A percentile compares a stretch with the other conserved stretches of the same genome.
These are phyloP conservation scores for Arachnomyces sp. DNA, from an alignment of 2,329 filamentous ascomycete species.

Conservation along the genomic window DNA sequence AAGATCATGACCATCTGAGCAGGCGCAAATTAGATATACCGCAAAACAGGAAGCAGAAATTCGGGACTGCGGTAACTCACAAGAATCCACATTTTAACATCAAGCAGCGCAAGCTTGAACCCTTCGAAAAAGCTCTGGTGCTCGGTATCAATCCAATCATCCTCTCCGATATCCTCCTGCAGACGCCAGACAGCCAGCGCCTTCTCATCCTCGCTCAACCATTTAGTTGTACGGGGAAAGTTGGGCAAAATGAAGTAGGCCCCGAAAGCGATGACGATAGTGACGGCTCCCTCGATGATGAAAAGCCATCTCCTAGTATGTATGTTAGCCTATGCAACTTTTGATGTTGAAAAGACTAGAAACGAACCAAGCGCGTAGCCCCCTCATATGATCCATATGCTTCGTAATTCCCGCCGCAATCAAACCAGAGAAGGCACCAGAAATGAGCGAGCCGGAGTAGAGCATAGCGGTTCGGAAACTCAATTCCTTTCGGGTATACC, in stretches of 20 bases:
- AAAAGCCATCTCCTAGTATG: constrained; percentile 24
- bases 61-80: constrained; percentile 10
- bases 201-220: constrained; percentile 37
- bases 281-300: constrained; percentile 32
- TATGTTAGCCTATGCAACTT: no score
- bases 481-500: constrained; percentile 47
- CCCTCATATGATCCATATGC: constrained; percentile 28
- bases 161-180: constrained; percentile 43
- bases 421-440: constrained; percentile 46
- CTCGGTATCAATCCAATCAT: constrained; percentile 41
- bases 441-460: constrained; percentile 44
- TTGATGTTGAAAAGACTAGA: no score
- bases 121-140: constrained; percentile 42
- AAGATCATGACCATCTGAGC: no score
- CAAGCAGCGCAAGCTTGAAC: constrained; percentile 43
- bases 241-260: constrained; percentile 30
- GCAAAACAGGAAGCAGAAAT: constrained; percentile 23
- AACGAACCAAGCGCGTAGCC: constrained; percentile 29
- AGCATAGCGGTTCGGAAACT: constrained; percentile 45
- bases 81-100: constrained; percentile 42
- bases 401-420: constrained; percentile 45
- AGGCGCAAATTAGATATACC: no score
- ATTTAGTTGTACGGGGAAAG: constrained; percentile 39
- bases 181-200: constrained; percentile 41
- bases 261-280: constrained; percentile 25